Percentiles rank a stretch among this genome's conserved stretches.
These are phyloP conservation scores for Agrocybe chaxingu DNA, from an alignment of 768 basidiomycete species.

Conservation along the genomic window DNA sequence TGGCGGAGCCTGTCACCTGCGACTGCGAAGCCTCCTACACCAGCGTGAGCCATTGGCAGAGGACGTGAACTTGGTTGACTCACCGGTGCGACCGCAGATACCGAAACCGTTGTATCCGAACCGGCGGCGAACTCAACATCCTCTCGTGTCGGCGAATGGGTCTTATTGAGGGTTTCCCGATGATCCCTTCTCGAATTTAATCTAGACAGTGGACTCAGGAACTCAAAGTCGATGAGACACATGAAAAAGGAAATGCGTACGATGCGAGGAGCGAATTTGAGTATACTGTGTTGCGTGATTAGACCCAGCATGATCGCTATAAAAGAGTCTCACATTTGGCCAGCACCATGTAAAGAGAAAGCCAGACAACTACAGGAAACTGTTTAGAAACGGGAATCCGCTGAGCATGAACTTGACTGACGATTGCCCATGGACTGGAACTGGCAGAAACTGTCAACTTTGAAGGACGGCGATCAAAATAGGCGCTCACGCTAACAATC, in stretches of 20 bases:
- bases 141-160: too few relatives aligned
- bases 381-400: neutral
- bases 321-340: constrained; percentile 11
- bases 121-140: too few relatives aligned
- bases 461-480: neutral
- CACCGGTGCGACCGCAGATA: too few relatives aligned
- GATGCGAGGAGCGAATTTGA: constrained; percentile 13
- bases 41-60: too few relatives aligned
- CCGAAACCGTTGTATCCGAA: too few relatives aligned
- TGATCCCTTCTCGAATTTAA: too few relatives aligned
- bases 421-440: constrained; percentile 4
- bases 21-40: too few relatives aligned
- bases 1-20: too few relatives aligned
- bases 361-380: neutral
- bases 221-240: too few relatives aligned
- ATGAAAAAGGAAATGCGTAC: neutral
- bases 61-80: too few relatives aligned
- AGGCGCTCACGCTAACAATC: constrained; percentile 8
- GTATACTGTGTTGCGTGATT: constrained; percentile 6
- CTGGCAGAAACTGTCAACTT: neutral
- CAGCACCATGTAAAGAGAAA: constrained; percentile 2
- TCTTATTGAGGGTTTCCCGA: too few relatives aligned
- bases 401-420: neutral
- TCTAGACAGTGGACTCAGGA: too few relatives aligned
- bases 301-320: neutral